phyloP scores from a whole-genome alignment of 257 asterid genomes.

The Ilex asprella region DNA sequence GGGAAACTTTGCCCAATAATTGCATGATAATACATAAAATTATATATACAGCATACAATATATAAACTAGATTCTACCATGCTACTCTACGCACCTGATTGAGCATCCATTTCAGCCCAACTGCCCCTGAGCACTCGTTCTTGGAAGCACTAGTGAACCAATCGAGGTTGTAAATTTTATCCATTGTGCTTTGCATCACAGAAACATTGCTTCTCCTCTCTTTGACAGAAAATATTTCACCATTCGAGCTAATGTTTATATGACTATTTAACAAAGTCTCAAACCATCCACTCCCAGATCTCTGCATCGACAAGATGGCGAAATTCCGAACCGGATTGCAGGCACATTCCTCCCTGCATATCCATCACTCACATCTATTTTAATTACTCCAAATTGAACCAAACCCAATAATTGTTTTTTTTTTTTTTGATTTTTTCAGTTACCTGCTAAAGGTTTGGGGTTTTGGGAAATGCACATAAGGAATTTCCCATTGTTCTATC shows the following conservation, averaged over 20 bases:
- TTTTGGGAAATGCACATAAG: conserved; percentile 54
- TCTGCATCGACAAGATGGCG: conserved; percentile 72
- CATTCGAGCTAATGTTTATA: conserved; percentile 67
- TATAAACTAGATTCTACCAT: too few species aligned
- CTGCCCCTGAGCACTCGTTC: conserved; percentile 77
- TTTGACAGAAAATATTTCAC: conserved; percentile 57
- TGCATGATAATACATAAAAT: too few species aligned
- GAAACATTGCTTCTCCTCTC: conserved; percentile 50
- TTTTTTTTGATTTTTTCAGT: not conserved
- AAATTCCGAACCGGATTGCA: conserved; percentile 76
- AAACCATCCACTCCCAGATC: conserved; percentile 95
- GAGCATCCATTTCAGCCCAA: conserved; percentile 96
- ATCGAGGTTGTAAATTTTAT: conserved; percentile 62
- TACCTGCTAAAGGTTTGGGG: conserved; percentile 70
- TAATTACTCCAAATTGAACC: not conserved
- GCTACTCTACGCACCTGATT: conserved; percentile 50
- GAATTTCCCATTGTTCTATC: conserved; percentile 31
- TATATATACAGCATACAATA: too few species aligned
- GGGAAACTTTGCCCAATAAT: too few species aligned
- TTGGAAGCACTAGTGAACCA: conserved; percentile 66
- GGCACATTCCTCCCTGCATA: conserved; percentile 62
- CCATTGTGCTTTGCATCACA: conserved; percentile 33
- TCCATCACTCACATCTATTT: not conserved
- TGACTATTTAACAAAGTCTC: conserved; percentile 81
- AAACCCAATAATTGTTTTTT: not conserved